A percentile compares a stretch with the other conserved stretches of the same genome.
These are phyloP conservation scores for Pouteria glomerata DNA, from an alignment of 148 eudicot genomes.

Conservation along the genomic window DNA sequence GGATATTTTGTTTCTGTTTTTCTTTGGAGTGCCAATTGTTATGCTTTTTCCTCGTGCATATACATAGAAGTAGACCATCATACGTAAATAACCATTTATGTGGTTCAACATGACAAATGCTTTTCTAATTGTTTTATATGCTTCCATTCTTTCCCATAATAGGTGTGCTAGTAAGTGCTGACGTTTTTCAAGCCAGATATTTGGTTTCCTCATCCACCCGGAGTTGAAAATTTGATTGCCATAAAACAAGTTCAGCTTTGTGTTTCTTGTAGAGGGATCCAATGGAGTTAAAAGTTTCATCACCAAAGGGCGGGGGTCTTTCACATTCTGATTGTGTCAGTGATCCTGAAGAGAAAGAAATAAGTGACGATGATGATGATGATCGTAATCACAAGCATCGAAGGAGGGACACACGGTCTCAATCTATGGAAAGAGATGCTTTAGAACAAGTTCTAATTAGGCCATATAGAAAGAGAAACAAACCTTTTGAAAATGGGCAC, in stretches of 20 bases:
- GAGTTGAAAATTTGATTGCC: not conserved
- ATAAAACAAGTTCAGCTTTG: not conserved
- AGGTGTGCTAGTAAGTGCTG: slow-evolving; percentile 3
- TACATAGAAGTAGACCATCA: not conserved
- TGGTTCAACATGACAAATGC: not conserved
- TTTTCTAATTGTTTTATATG: not conserved
- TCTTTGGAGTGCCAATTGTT: not conserved
- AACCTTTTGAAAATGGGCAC: slow-evolving; percentile 73
- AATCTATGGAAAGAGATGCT: slow-evolving; percentile 60
- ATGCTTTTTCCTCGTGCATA: not conserved
- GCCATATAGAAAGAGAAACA: slow-evolving; percentile 68
- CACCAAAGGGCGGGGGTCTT: slow-evolving; percentile 41
- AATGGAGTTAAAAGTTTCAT: slow-evolving; percentile 65
- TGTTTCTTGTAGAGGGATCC: not conserved
- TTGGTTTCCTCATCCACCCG: not conserved
- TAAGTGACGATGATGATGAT: slow-evolving; percentile 94
- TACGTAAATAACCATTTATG: not conserved
- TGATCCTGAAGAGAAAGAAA: slow-evolving; percentile 88
- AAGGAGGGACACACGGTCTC: slow-evolving; percentile 66
- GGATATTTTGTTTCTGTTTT: not conserved
- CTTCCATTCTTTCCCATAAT: not conserved
- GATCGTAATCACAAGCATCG: slow-evolving; percentile 99
- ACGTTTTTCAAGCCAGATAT: not conserved
- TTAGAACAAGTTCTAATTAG: slow-evolving; percentile 47
- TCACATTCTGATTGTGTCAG: slow-evolving; percentile 55